Evolutionary conservation across 805 yeast genomes (phyloP), one percentile per base, ranked within the genome.

Genomic region (Limtongia smithiae): DNA sequence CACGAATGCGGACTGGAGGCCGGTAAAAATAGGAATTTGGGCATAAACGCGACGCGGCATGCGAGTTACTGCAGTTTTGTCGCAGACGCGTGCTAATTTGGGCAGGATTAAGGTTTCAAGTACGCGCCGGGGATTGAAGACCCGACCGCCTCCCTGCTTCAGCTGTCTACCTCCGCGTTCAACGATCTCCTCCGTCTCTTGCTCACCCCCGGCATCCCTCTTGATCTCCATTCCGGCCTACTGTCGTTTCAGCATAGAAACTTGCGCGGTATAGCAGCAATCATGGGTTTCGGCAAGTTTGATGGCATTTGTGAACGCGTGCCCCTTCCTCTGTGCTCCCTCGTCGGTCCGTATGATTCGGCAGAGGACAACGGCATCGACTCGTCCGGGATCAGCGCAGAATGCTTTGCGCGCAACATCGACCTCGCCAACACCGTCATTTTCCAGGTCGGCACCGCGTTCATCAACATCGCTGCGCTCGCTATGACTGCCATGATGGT

Each of bases 341-440:
- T 87, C 41, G 73, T 90, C 2, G 80, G 79, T 4, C 77, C 89
- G 8, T 67, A 71, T 11, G 65, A 67, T 44, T 40, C 63, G 12
- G 58, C 61, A 45, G 58, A 60, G 4, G 59, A 61, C 1, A 48
- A 48, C 41, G 41, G 53, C 42, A 3, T 54, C 62, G 37, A 39
- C 41, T 14, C 73, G 27, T 66, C 73, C 4, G 96, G 96, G 1
- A 72, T 90, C 24, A 64, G 86, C 25, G 81, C 97, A 3, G 65
- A 68, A 34, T 91, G 97, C 68, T 91, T 87, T 59, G 83, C 97
- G 0, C 72, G 97, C 61, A 77, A 91, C 5, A 86, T 91, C 20
- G 89, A 83, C 58, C 63, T 91, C 35, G 96, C 96, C 44, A 91
- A 91, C 68, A 91, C 97, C 0, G 75, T 87, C 70, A 86, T 91